Evolutionary conservation across 1,284 basidiomycete genomes (phyloP).

Genomic region (Papiliotrema fonsecae): DNA sequence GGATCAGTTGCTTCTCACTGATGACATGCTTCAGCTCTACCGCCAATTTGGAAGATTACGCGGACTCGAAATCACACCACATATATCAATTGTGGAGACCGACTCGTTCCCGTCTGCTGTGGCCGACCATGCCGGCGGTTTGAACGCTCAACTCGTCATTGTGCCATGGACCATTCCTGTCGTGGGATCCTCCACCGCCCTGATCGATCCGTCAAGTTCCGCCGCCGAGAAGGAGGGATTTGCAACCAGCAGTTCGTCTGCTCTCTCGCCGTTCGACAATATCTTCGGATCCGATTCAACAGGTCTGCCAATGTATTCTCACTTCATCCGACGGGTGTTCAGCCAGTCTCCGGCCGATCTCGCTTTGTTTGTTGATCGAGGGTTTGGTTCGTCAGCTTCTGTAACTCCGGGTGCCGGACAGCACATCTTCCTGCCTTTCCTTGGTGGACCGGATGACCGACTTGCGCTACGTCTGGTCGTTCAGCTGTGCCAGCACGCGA

Average conservation of each 20-base stretch:
- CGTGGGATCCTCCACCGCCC: slow-evolving; percentile 53
- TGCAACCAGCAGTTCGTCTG: slow-evolving; percentile 6
- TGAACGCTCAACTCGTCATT: slow-evolving; percentile 67
- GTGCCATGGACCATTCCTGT: slow-evolving; percentile 66
- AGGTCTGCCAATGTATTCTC: slow-evolving; percentile 57
- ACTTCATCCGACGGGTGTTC: slow-evolving; percentile 77
- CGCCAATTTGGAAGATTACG: slow-evolving; percentile 69
- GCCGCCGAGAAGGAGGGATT: slow-evolving; percentile 13
- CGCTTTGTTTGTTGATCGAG: slow-evolving; percentile 74
- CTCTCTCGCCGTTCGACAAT: slow-evolving; percentile 34
- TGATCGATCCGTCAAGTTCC: slow-evolving; percentile 36
- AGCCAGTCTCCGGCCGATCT: slow-evolving; percentile 60
- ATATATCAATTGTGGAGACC: slow-evolving; percentile 62
- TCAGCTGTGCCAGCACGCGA: slow-evolving; percentile 62
- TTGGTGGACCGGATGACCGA: slow-evolving; percentile 87
- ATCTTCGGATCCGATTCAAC: slow-evolving; percentile 41
- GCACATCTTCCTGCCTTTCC: slow-evolving; percentile 80
- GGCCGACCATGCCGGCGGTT: slow-evolving; percentile 58
- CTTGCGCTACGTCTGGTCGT: slow-evolving; percentile 71
- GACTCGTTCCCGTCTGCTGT: slow-evolving; percentile 68
- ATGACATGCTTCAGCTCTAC: slow-evolving; percentile 75
- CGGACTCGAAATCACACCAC: slow-evolving; percentile 59
- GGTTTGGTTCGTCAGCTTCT: slow-evolving; percentile 46
- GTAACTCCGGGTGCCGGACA: slow-evolving; percentile 47
- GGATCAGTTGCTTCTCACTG: slow-evolving; percentile 61